Base-by-base conservation (phyloP, 2,329 filamentous ascomycete species). In the Cadophora sp. region DNA sequence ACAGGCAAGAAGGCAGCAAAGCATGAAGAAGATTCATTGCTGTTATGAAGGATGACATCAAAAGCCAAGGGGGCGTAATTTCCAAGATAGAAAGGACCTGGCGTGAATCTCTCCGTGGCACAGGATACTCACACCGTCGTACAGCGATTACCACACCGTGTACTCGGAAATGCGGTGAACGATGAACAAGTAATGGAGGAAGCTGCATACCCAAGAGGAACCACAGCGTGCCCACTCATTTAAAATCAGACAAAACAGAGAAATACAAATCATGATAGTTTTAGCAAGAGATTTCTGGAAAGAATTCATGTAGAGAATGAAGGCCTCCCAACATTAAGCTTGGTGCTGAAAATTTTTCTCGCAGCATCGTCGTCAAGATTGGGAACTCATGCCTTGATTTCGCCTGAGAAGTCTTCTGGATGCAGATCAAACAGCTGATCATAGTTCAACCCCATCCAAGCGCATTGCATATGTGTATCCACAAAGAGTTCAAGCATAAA, bases 381-480 rank as follows among this genome's bases (percentile, higher is more conserved):
- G 34, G 55, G 3, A 26, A 8, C 53, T n/a, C 29, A 59, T 19
- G 19, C 43, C 43, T 40, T 37, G n/a, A 59, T 59, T 26, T 59
- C 31, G 11, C n/a, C 7, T 43, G 11, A 40, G 31, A 40, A 53
- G 19, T 59, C 53, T 59, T 59, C 55, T 43, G 34, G 31, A 43
- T 59, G 55, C 31, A 59, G 31, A 59, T 59, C 55, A 59, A 59
- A 59, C 55, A 40, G 55, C 22, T 26, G 29, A 59, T 59, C 55
- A 26, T 59, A 59, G 31, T 59, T 29, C n/a, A 19, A 31, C 50
- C 50, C 50, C 50, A 53, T 59, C 55, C 31, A 59, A 40, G 31
- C 22, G 55, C 31, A 24, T 59, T 59, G 22, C 34, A 37, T 40
- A 22, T 8, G 5, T 19, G 11, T 22, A n/a, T 55, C 14, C 53